Evolutionary conservation across 2,329 filamentous ascomycete genomes (phyloP), one percentile per base, ranked within the genome.

Genomic region (Chrysoporthe deuterocubensis): DNA sequence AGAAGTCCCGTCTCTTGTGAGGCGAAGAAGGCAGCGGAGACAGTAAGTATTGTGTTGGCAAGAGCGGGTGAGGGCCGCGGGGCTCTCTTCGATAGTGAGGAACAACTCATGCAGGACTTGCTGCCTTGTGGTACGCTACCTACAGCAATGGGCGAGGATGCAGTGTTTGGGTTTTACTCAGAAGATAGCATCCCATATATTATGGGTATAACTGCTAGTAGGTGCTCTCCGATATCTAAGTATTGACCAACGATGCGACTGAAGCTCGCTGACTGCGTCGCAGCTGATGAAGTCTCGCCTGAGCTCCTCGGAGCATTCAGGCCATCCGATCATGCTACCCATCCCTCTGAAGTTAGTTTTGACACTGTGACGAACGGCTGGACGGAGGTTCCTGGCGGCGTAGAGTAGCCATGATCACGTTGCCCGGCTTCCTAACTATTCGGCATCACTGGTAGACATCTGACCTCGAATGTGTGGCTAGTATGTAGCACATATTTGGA

Each of bases 1-100:
- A 62, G 43, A 4, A 71, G 67, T n/a, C 42, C 56, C 18, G 62
- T 64, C 7, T 71, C 70, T 0, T 32, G 56, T 14, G 70, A 71
- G 32, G 70, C 70, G 1, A 48, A 56, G 60, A 43, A 65, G 54
- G 70, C 65, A 2, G 65, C 59, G 32, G 48, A 67, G 14, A 44
- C 44, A 18, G 64, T 66, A 3, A 60, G 32, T 18, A 46, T 65
- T 14, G 63, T 65, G 13, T 18, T 65, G 34, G 63, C 63, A 4
- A 59, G 32, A 62, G 57, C 57, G 13, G 57, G 57, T 3, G 57
- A 60, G 37, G n/a, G 40, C 14, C 57, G 57, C 0, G 57, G 57
- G 5, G 40, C 57, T 1, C 44, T 60, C 18, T 60, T 60, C 40
- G 40, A 21, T 7, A 18, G 13, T 42, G 57, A 54, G 50, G 26